These are phyloP conservation scores for Echinosophora koreensis DNA, from an alignment of 306 rosid species.

Conservation along the genomic window DNA sequence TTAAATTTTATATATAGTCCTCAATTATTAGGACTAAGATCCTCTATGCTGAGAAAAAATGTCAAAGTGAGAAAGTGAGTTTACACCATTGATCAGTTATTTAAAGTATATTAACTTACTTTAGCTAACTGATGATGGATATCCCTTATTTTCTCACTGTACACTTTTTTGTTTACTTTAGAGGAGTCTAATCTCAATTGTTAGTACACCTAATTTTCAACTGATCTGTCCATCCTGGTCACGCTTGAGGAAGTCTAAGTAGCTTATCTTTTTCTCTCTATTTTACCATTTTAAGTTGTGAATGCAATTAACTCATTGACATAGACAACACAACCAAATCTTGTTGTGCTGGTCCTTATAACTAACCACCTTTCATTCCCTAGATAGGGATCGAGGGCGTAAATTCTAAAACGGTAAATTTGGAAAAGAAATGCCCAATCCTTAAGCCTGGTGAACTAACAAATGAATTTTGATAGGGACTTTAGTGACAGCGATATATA, in stretches of 20 bases:
- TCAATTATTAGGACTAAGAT: no score
- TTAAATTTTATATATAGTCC: not conserved
- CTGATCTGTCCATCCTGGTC: slow-evolving; percentile 20
- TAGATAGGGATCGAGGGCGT: not conserved
- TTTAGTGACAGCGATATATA: not conserved
- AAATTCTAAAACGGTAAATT: slow-evolving; percentile 24
- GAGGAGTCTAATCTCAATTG: no score
- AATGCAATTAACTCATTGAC: slow-evolving; percentile 41
- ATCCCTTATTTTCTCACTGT: no score
- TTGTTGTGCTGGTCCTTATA: slow-evolving; percentile 23
- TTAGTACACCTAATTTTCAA: not conserved
- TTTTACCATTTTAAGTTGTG: slow-evolving; percentile 33
- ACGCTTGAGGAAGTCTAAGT: slow-evolving; percentile 7
- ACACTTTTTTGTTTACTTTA: no score
- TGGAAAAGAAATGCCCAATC: slow-evolving; percentile 27
- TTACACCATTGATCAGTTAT: no score
- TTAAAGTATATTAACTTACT: no score
- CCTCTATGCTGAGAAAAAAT: no score
- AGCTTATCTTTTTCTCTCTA: slow-evolving; percentile 4
- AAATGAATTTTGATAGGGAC: slow-evolving; percentile 22
- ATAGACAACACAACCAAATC: slow-evolving; percentile 58
- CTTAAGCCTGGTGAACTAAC: not conserved
- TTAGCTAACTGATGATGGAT: no score
- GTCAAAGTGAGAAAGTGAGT: no score
- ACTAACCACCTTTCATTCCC: slow-evolving; percentile 32